Conservation (phyloP, 225 moss, liverwort and hornwort genomes). For the Pseudoscleropodium purum region DNA sequence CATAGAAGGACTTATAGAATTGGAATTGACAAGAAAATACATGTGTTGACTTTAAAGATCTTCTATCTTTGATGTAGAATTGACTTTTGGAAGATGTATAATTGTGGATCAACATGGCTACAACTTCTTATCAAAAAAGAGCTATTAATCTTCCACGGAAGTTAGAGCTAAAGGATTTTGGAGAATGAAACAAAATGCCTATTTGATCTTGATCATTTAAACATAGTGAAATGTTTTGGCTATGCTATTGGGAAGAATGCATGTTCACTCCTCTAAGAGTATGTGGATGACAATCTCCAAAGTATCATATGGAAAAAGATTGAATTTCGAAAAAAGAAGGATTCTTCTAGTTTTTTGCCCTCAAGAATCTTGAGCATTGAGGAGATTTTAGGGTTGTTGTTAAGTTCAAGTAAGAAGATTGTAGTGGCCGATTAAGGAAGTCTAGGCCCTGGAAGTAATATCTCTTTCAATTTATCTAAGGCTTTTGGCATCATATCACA, state of each 20-base stretch:
- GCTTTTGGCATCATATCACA: neutral
- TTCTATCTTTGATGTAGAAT: neutral
- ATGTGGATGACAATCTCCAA: neutral
- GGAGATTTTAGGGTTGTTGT: neutral
- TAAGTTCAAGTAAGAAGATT: neutral
- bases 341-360: fast-evolving
- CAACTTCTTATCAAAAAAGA: too few species aligned
- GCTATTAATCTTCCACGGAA: fast-evolving
- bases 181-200: neutral
- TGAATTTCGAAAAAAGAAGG: neutral
- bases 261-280: neutral
- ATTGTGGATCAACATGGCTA: neutral
- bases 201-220: neutral
- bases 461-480: fast-evolving
- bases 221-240: neutral
- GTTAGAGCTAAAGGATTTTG: neutral
- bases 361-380: neutral
- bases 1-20: too few species aligned
- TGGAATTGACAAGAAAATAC: fast-evolving
- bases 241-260: neutral
- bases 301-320: neutral
- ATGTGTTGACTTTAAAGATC: neutral
- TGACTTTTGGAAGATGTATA: too few species aligned
- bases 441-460: too few species aligned
- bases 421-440: neutral